Evolutionary conservation across 306 rosid genomes (phyloP), one percentile per base, ranked within the genome.

Genomic region (Lathyrus oleraceus): DNA sequence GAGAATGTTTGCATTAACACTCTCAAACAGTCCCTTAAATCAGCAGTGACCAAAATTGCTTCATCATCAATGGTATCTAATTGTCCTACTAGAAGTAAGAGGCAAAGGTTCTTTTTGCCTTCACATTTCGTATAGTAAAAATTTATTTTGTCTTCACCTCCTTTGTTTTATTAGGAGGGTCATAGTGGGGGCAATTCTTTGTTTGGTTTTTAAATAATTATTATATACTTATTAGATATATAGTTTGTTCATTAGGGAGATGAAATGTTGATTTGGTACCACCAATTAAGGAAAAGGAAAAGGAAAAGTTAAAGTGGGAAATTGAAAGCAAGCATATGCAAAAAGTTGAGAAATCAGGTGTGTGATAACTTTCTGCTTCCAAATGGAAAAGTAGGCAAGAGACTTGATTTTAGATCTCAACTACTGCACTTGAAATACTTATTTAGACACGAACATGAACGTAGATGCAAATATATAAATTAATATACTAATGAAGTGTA

Each of bases 61-160:
- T 78, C 96, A 0, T 78, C 90, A 1, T 86, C 95, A 8, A 47
- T 77, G 65, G 48, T 77, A 2, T 83, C 97, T 5, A 77, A 67
- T 73, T 86, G 65, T 68, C 87, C 88, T 17, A 69, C 84, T 71
- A 80, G 99, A 82, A 95, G 97, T 81, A 95, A 89, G 82, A 88
- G 99, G 79, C 97, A 95, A 74, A 95, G 96, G 86, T 95, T 95
- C 65, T 95, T 95, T 87, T 77, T 94, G 86, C 99, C 96, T 61
- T 73, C 87, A 11, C 84, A 82, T 58, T 81, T 56, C 65, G 23
- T 83, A 9, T 44, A 82, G 53, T 93, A 42, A 42, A 44, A 56
- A 27, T 10, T 51, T 20, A 38, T 35, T 19, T 60, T 58, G 39
- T 56, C 38, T 71, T 30, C 48, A n/a, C 25, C 45, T 23, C 44